phyloP scores from a whole-genome alignment of 441 rosid species.

The Adansonia madagascariensis region DNA sequence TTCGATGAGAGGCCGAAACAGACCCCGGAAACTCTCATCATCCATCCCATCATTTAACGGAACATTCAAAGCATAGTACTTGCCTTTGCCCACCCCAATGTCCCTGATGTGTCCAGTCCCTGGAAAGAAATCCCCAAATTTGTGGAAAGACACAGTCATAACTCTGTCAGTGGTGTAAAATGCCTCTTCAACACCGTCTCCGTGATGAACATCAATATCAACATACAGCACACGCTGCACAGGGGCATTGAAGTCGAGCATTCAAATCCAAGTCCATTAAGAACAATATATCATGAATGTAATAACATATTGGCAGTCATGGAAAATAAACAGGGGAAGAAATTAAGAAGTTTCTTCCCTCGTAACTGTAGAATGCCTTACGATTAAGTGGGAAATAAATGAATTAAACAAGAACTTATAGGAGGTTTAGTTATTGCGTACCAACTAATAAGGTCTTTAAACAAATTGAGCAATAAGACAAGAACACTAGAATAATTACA shows the following conservation, averaged over 20 bases:
- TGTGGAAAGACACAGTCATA: constrained; percentile 96
- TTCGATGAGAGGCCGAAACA: constrained; percentile 79
- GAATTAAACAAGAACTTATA: background rate
- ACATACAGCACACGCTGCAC: constrained; percentile 88
- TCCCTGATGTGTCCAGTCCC: constrained; percentile 92
- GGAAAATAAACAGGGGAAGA: background rate
- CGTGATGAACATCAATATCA: constrained; percentile 97
- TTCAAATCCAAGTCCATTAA: background rate
- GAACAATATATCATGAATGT: constrained; percentile 4
- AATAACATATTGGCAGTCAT: background rate
- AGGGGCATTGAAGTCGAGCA: constrained; percentile 2
- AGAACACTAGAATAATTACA: background rate
- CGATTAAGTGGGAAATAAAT: background rate
- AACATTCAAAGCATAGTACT: constrained; percentile 82
- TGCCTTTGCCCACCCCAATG: constrained; percentile 66
- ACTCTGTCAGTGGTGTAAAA: constrained; percentile 95
- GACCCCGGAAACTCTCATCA: constrained; percentile 73
- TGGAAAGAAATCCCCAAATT: constrained; percentile 95
- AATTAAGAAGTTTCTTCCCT: background rate
- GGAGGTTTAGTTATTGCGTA: background rate
- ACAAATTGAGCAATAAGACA: background rate
- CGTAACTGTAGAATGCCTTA: background rate
- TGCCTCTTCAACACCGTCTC: constrained; percentile 99
- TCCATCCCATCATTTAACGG: constrained; percentile 92
- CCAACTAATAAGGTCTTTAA: background rate